Evolutionary conservation across 805 yeast genomes (phyloP), one percentile per base, ranked within the genome.

Genomic region (Pichia heedii): DNA sequence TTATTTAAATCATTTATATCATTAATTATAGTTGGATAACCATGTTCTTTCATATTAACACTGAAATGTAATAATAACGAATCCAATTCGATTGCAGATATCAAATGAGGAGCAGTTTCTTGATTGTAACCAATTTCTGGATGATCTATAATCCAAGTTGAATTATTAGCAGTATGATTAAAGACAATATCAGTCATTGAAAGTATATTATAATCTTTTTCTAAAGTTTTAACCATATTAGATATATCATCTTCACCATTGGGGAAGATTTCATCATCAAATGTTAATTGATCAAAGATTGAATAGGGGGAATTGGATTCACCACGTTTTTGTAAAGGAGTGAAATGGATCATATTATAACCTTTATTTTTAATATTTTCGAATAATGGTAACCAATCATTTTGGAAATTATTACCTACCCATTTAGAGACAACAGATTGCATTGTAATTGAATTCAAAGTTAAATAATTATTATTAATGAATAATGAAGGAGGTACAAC

Each of bases 321-420:
- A 29, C 98, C 98, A 44, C 97, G 72, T 50, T 79, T 66, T 63
- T 90, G 96, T 52, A 90, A 69, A 0, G 98, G 98, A 6, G 97
- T 89, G 61, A 90, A 90, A 67, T 90, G 98, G 36, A 93, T 69
- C 96, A 90, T 86, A 62, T 93, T 93, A 67, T 90, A 90, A 19
- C 93, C 89, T 62, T 93, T 93, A 9, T 64, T 58, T 15, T 80
- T 64, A 37, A 90, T 73, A 37, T 74, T 73, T 1, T 61, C 58
- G 46, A 90, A 84, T 44, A 84, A 66, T 1, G 63, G 58, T 44
- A 76, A 76, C 97, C 97, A 90, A 13, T 74, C 62, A 2, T 60
- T 58, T 5, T 47, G 22, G 29, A 70, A 58, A 40, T 62, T 61
- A 2, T 76, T 72, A 2, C 97, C 96, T 65, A 89, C 76, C 90